These are phyloP conservation scores for Pilaira anomala DNA, from an alignment of 192 early-diverging fungal genomes.

Conservation along the genomic window DNA sequence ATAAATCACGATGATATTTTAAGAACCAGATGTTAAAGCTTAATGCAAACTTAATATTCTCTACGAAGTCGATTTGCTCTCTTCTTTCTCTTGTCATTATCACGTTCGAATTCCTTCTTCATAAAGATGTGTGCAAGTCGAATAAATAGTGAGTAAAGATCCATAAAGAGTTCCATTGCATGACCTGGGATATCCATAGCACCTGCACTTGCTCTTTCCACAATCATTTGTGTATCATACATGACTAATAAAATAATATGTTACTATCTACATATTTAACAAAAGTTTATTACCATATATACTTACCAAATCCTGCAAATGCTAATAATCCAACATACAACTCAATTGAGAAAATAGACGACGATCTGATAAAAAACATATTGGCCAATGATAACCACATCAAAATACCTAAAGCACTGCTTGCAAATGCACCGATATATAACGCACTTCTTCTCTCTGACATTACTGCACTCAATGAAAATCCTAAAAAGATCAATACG, in stretches of 20 bases:
- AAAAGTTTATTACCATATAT: not conserved
- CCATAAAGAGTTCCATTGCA: constrained; percentile 46
- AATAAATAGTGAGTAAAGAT: constrained; percentile 50
- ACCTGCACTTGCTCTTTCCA: constrained; percentile 42
- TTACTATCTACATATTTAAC: not conserved
- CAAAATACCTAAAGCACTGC: constrained; percentile 34
- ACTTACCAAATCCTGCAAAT: constrained; percentile 41
- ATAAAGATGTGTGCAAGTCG: constrained; percentile 43
- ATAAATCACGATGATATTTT: too few relatives aligned
- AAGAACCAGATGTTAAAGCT: too few relatives aligned
- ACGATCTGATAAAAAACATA: constrained; percentile 38
- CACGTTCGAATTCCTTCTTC: constrained; percentile 29
- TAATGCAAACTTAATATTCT: not conserved
- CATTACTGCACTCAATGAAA: constrained; percentile 43
- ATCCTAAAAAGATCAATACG: constrained; percentile 46
- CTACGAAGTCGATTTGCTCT: constrained; percentile 8
- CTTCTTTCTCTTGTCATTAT: constrained; percentile 1
- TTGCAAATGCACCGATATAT: constrained; percentile 37
- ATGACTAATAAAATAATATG: constrained; percentile 33
- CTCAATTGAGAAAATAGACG: constrained; percentile 40
- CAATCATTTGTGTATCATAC: constrained; percentile 58
- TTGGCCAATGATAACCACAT: constrained; percentile 39
- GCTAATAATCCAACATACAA: constrained; percentile 49
- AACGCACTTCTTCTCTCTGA: constrained; percentile 30
- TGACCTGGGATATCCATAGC: constrained; percentile 33